Conservation (phyloP, 2,329 filamentous ascomycete species). For the Sporothrix pallida region DNA sequence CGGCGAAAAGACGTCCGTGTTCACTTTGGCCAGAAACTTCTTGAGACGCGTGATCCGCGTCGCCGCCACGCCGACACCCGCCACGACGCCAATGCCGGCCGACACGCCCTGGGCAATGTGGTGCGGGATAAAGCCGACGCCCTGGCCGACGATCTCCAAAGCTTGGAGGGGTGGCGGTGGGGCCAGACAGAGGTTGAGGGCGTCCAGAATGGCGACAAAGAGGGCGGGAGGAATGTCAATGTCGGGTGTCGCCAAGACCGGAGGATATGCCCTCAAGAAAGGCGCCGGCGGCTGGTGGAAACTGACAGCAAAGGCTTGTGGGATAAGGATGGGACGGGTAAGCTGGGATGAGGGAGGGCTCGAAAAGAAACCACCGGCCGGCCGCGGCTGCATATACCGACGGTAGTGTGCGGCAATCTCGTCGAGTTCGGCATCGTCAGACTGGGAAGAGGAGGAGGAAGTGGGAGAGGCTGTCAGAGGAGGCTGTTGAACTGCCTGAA, state of each 20-base stretch:
- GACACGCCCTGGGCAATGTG: constrained; percentile 25
- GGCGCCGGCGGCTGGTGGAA: not conserved
- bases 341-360: not conserved
- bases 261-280: not conserved
- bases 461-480: not conserved
- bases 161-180: constrained; percentile 1
- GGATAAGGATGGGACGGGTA: not conserved
- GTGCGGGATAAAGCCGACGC: not conserved
- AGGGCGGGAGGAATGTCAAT: not conserved
- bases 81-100: not conserved
- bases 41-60: not conserved
- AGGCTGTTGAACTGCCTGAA: not conserved
- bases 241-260: not conserved
- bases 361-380: not conserved
- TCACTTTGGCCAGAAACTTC: not conserved
- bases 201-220: constrained; percentile 2
- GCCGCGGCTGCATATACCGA: not conserved
- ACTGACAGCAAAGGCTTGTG: not conserved
- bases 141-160: not conserved
- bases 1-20: constrained; percentile 3
- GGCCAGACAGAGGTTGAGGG: constrained; percentile 2
- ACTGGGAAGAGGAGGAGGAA: not conserved
- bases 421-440: constrained; percentile 2
- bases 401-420: constrained; percentile 10
- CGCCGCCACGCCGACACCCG: constrained; percentile 18